These are phyloP conservation scores for Hypoxylon fragiforme DNA, from an alignment of 495 filamentous ascomycete genomes.

Conservation along the genomic window DNA sequence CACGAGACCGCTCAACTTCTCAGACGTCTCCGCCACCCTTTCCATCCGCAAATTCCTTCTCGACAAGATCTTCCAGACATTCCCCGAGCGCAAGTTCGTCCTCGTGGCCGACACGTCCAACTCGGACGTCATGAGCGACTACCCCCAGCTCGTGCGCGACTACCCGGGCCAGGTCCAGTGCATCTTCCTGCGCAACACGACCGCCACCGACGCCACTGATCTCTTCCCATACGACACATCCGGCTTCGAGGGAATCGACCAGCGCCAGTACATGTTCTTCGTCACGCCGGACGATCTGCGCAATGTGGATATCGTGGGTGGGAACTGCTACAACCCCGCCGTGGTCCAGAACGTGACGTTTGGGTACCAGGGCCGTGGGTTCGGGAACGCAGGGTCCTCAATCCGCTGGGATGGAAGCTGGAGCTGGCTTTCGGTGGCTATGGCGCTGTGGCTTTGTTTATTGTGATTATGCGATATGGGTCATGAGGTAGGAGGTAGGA, in stretches of 20 bases:
- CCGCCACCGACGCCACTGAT: conserved; percentile 61
- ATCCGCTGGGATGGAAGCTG: conserved; percentile 4
- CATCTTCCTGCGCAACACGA: conserved; percentile 76
- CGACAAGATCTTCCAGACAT: conserved; percentile 72
- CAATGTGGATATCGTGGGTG: conserved; percentile 67
- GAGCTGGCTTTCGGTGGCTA: conserved; percentile 14
- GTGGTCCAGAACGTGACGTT: conserved; percentile 72
- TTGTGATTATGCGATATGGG: too few species aligned
- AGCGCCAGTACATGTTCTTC: conserved; percentile 78
- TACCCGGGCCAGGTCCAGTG: conserved; percentile 75
- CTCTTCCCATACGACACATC: conserved; percentile 74
- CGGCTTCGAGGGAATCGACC: conserved; percentile 66
- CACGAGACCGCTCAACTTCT: conserved; percentile 78
- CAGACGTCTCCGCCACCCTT: conserved; percentile 69
- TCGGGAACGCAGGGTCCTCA: conserved; percentile 31
- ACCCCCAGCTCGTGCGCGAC: conserved; percentile 65
- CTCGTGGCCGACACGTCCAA: conserved; percentile 79
- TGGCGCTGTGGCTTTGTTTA: conserved; percentile 5
- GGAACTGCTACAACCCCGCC: conserved; percentile 66
- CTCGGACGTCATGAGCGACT: conserved; percentile 74
- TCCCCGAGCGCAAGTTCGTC: conserved; percentile 72
- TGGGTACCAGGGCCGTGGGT: conserved; percentile 64
- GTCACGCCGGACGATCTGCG: conserved; percentile 67
- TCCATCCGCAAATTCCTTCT: conserved; percentile 69
- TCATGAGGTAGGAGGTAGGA: too few species aligned